Percentiles rank a stretch among this genome's conserved stretches.
These are phyloP conservation scores for Boletus nobilissimus DNA, from an alignment of 1,284 basidiomycete species.

Conservation along the genomic window DNA sequence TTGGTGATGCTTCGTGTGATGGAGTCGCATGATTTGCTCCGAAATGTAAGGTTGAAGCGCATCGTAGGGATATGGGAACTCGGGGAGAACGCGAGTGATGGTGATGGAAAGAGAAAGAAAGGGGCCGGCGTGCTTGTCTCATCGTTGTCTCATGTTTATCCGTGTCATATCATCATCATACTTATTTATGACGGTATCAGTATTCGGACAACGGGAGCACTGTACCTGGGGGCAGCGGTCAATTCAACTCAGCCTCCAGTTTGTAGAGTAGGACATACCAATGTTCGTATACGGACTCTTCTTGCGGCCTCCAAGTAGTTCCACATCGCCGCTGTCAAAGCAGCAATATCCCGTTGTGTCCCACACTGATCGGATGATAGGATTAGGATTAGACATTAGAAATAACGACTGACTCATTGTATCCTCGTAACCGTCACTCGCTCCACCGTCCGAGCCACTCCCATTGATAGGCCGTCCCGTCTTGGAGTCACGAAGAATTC, in stretches of 20 bases:
- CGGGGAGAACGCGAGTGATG: not conserved
- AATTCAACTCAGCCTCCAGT: constrained; percentile 14
- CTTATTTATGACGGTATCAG: not conserved
- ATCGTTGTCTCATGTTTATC: constrained; percentile 28
- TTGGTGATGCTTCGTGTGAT: not conserved
- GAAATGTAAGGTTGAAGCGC: not conserved
- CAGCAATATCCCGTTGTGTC: constrained; percentile 83
- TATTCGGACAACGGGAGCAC: not conserved
- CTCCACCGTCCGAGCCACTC: constrained; percentile 52
- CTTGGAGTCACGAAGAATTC: constrained; percentile 80
- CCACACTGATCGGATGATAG: constrained; percentile 25
- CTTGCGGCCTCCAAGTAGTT: constrained; percentile 68
- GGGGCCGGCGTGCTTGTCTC: no score
- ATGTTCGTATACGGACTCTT: constrained; percentile 67
- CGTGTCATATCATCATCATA: not conserved
- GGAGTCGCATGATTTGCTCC: not conserved
- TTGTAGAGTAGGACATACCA: constrained; percentile 55
- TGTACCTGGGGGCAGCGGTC: constrained; percentile 52
- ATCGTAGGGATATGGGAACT: not conserved
- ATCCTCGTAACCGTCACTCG: constrained; percentile 60
- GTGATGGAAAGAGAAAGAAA: not conserved
- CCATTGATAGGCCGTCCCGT: constrained; percentile 81
- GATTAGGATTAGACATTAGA: constrained; percentile 10
- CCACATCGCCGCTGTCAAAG: constrained; percentile 84
- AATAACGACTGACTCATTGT: constrained; percentile 64